A percentile compares a stretch with the other conserved stretches of the same genome.
Evolutionary conservation across 768 basidiomycete genomes (phyloP).

Genomic region (Boletus tomentosulus): DNA sequence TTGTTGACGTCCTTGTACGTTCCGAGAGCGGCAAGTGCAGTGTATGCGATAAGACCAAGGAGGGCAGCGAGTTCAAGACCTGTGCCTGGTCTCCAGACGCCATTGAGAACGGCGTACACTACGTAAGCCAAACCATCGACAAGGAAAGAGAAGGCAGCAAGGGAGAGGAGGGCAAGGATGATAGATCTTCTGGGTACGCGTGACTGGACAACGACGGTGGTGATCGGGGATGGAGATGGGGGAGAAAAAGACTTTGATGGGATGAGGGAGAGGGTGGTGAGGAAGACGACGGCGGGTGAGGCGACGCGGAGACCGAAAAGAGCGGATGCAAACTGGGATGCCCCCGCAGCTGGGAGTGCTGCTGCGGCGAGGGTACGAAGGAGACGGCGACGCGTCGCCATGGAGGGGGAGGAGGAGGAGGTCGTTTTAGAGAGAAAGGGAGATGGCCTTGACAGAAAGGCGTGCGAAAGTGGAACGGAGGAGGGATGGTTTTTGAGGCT

Average conservation of each 20-base stretch:
- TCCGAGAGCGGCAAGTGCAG: constrained; percentile 69
- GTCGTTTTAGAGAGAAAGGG: constrained; percentile 13
- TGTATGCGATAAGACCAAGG: constrained; percentile 64
- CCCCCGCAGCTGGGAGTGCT: constrained; percentile 20
- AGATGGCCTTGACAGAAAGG: constrained; percentile 22
- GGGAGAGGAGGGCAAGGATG: constrained; percentile 68
- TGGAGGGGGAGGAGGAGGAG: constrained; percentile 7
- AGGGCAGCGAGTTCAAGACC: constrained; percentile 67
- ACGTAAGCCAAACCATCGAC: constrained; percentile 75
- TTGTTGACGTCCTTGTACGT: constrained; percentile 77
- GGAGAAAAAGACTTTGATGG: constrained; percentile 44
- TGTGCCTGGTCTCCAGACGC: constrained; percentile 58
- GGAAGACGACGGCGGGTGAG: constrained; percentile 63
- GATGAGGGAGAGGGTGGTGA: constrained; percentile 59
- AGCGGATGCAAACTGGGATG: constrained; percentile 29
- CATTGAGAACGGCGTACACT: constrained; percentile 56
- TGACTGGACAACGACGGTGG: constrained; percentile 69
- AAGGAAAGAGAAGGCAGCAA: constrained; percentile 69
- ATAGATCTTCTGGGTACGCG: constrained; percentile 69
- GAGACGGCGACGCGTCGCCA: constrained; percentile 25
- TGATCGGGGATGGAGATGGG: constrained; percentile 56
- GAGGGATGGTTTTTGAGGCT: constrained; percentile 30
- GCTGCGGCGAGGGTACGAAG: constrained; percentile 21
- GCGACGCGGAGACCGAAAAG: constrained; percentile 58
- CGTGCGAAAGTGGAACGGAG: constrained; percentile 27